phyloP scores from a whole-genome alignment of 2,329 filamentous ascomycete genomes.

The Macrophomina pseudophaseolina region DNA sequence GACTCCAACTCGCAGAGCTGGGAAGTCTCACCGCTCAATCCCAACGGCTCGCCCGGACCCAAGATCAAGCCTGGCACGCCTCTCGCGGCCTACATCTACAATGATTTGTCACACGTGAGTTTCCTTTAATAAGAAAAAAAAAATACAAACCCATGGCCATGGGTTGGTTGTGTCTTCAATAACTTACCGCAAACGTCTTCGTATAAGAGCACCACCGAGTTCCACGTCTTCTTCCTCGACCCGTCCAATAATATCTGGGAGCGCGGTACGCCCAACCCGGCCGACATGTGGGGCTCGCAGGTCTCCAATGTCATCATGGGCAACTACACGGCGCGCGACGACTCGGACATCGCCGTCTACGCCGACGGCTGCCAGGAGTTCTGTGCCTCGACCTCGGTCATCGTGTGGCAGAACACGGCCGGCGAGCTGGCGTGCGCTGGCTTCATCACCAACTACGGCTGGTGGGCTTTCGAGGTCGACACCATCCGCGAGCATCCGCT shows the following conservation, averaged over 20 bases:
- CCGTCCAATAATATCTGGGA: neutral
- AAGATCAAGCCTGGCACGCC: neutral
- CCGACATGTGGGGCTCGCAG: neutral
- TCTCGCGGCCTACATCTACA: constrained; percentile 1
- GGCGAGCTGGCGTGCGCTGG: constrained; percentile 43
- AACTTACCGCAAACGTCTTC: neutral
- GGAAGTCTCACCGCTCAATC: neutral
- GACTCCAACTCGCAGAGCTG: neutral
- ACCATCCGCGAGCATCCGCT: neutral
- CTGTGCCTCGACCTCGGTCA: neutral
- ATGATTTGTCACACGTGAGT: neutral
- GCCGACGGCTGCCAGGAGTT: neutral
- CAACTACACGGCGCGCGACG: neutral
- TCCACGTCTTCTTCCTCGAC: neutral
- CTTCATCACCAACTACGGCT: constrained; percentile 65
- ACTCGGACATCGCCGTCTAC: neutral
- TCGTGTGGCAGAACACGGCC: neutral
- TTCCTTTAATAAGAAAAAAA: too few species aligned
- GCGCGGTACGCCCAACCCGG: neutral
- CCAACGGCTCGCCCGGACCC: neutral
- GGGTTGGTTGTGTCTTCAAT: too few species aligned
- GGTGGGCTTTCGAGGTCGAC: constrained; percentile 50
- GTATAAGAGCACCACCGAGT: neutral
- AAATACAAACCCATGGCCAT: too few species aligned
- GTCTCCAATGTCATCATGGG: neutral